Percentiles rank a stretch among this genome's conserved stretches.
phyloP scores from a whole-genome alignment of 768 basidiomycete genomes.

The Pulveroboletus sp. region DNA sequence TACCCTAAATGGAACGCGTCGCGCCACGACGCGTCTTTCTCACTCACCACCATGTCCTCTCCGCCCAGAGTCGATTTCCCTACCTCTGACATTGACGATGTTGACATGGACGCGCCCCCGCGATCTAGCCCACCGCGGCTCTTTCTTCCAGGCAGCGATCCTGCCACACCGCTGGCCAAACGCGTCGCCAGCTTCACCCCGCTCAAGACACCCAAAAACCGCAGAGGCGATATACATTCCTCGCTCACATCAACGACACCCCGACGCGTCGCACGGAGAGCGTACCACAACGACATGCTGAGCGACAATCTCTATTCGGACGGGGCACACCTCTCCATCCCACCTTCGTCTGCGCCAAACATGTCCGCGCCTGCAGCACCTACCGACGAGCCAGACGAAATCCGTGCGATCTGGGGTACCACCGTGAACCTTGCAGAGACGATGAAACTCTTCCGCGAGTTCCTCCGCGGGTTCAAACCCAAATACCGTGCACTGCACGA shows the following conservation, averaged over 20 bases:
- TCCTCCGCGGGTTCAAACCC: conserved; percentile 88
- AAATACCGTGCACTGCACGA: conserved; percentile 82
- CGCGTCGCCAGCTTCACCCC: conserved; percentile 24
- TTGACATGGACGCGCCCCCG: conserved; percentile 46
- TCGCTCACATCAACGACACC: conserved; percentile 34
- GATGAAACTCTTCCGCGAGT: conserved; percentile 87
- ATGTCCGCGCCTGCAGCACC: conserved; percentile 62
- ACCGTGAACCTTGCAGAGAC: conserved; percentile 89
- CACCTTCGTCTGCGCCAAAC: conserved; percentile 51
- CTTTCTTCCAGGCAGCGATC: conserved; percentile 33
- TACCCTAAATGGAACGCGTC: conserved; percentile 59
- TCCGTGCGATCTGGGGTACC: conserved; percentile 96
- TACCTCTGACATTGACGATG: conserved; percentile 53
- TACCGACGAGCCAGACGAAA: conserved; percentile 77
- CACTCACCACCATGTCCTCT: conserved; percentile 49
- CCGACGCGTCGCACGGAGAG: conserved; percentile 17
- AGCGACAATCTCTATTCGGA: conserved; percentile 53
- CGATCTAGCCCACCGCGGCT: conserved; percentile 19
- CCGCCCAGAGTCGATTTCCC: conserved; percentile 65
- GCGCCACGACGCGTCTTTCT: conserved; percentile 42
- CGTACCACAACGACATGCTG: conserved; percentile 20
- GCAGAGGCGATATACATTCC: conserved; percentile 26
- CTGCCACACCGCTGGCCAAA: conserved; percentile 48
- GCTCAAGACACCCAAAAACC: conserved; percentile 45
- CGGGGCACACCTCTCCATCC: conserved; percentile 53